These are phyloP conservation scores for Vanderwaltozyma tropicalis DNA, from an alignment of 805 yeast genomes.

Conservation along the genomic window DNA sequence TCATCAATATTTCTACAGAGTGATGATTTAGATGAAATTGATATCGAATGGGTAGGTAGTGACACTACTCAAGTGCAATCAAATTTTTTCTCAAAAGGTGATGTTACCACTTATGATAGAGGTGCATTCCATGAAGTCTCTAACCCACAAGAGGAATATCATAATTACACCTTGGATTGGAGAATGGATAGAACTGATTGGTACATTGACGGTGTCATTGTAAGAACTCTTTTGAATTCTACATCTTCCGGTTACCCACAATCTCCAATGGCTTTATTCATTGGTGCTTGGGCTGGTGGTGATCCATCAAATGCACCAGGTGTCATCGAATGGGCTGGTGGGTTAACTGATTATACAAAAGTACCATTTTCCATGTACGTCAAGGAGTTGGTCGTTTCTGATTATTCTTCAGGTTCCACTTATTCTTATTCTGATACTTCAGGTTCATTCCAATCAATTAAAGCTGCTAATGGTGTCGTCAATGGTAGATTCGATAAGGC, in stretches of 20 bases:
- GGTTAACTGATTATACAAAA: constrained; percentile 48
- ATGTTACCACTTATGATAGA: constrained; percentile 66
- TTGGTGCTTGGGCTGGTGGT: constrained; percentile 81
- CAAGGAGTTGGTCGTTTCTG: constrained; percentile 49
- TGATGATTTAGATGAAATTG: constrained; percentile 86
- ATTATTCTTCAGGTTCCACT: constrained; percentile 54
- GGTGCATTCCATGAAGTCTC: constrained; percentile 58
- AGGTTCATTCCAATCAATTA: constrained; percentile 53
- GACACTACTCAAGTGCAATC: constrained; percentile 67
- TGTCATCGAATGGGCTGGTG: constrained; percentile 79
- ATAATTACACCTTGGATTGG: constrained; percentile 84
- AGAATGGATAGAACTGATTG: constrained; percentile 52
- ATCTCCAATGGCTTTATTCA: constrained; percentile 67
- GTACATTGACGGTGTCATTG: constrained; percentile 58
- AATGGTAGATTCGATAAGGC: constrained; percentile 47
- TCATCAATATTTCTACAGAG: constrained; percentile 72
- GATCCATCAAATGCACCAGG: constrained; percentile 54
- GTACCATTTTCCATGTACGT: constrained; percentile 66
- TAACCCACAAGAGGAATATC: constrained; percentile 46
- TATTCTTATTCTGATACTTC: constrained; percentile 45
- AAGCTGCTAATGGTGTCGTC: constrained; percentile 46
- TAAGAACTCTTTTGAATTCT: constrained; percentile 50
- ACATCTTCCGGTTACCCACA: constrained; percentile 74
- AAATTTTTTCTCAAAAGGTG: constrained; percentile 74
- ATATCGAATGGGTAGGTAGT: constrained; percentile 79